Evolutionary conservation across 805 yeast genomes (phyloP).

Genomic region (Myxozyma sirexii): DNA sequence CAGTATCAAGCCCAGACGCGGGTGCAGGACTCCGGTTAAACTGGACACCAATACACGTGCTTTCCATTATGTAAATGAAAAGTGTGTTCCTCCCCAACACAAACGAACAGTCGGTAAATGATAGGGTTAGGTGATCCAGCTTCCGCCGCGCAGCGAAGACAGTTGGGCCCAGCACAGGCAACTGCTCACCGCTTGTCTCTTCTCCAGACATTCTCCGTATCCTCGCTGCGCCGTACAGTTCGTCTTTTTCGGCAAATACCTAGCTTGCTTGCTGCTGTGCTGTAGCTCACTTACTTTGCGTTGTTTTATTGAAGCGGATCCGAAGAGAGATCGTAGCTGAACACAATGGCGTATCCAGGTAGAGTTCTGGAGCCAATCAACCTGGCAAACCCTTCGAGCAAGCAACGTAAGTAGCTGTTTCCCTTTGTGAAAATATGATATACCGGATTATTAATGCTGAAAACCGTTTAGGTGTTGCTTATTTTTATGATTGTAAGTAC

Average conservation of each 20-base stretch:
- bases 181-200: not conserved
- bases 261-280: not conserved
- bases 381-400: conserved; percentile 2
- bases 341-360: conserved; percentile 1
- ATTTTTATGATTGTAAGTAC: conserved; percentile 65
- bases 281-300: no score
- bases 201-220: not conserved
- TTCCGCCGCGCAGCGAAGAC: not conserved
- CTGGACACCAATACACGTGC: no score
- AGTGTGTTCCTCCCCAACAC: no score
- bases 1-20: not conserved
- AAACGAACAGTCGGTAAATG: no score
- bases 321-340: conserved; percentile 4
- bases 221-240: no score
- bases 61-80: no score
- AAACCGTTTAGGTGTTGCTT: conserved; percentile 56
- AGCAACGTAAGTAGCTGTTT: conserved; percentile 7
- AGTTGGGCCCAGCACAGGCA: not conserved
- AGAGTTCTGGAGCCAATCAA: conserved; percentile 16
- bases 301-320: not conserved
- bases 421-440: not conserved
- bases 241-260: no score
- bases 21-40: not conserved
- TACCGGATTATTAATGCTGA: not conserved
- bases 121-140: not conserved